A percentile compares a stretch with the other conserved stretches of the same genome.
These are phyloP conservation scores for Colletotrichum sp. DNA, from an alignment of 2,329 filamentous ascomycete genomes.

Conservation along the genomic window DNA sequence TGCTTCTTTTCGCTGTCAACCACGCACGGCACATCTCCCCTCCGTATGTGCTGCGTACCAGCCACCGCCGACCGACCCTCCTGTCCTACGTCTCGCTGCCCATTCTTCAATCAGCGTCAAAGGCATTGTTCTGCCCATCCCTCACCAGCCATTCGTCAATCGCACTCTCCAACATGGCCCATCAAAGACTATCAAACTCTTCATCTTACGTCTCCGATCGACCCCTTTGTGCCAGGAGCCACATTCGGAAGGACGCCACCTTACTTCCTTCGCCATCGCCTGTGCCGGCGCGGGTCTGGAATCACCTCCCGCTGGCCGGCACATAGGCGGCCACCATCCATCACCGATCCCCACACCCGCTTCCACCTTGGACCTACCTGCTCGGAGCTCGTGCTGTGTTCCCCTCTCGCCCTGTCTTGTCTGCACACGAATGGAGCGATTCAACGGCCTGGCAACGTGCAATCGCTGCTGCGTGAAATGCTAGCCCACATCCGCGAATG, in stretches of 20 bases:
- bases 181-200: background rate
- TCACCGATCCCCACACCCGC: background rate
- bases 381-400: slow-evolving; percentile 1
- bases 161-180: background rate
- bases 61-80: background rate
- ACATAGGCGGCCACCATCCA: slow-evolving; percentile 16
- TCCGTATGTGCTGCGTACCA: background rate
- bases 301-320: slow-evolving; percentile 13
- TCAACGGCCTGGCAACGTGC: slow-evolving; percentile 7
- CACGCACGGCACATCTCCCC: background rate
- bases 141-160: background rate
- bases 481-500: background rate
- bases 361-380: background rate
- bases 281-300: slow-evolving; percentile 16
- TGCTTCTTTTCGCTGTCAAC: slow-evolving; percentile 1
- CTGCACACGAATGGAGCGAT: slow-evolving; percentile 8
- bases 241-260: slow-evolving; percentile 8
- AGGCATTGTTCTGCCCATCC: background rate
- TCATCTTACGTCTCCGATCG: background rate
- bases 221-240: background rate
- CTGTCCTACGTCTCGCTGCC: background rate
- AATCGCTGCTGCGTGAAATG: background rate
- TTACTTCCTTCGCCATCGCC: slow-evolving; percentile 7
- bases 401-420: background rate
- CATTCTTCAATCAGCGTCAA: background rate